Evolutionary conservation across 1,284 basidiomycete species (phyloP), one percentile per base, ranked within the genome.

Genomic region (Melanopsichium pennsylvanicum): DNA sequence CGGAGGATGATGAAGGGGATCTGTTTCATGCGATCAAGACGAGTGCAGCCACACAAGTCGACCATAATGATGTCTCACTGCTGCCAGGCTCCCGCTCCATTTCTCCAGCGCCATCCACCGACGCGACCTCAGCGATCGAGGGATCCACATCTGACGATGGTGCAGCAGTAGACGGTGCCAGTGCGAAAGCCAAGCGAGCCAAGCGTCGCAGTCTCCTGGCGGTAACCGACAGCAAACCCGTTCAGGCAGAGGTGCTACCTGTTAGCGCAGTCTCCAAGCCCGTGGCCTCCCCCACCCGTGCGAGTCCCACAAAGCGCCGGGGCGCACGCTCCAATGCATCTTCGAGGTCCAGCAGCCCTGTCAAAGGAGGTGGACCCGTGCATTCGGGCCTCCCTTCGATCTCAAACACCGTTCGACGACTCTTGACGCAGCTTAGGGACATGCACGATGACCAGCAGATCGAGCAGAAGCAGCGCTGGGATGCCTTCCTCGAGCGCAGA

Each of bases 361-460:
- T 63, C 25, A 58, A 64, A 23, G 54, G 43, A 15, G 4, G 39
- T 1, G 36, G 19, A n/a, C 11, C 32, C 23, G 39, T 37, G 16
- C 38, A 38, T 3, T 11, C 32, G 2, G 64, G 48, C 1, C 46
- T 68, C 12, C 66, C 71, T 7, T 62, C 71, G 13, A 5, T 89
- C 67, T 86, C 88, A 1, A 87, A 89, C 68, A 92, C 89, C 3
- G 87, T 97, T 33, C 87, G 89, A 10, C 83, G 83, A 15, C 84
- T 97, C 18, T 85, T 98, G 1, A 85, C 87, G n/a, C 87, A 91
- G 79, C 85, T 97, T 32, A 92, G 88, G 2, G 87, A 87, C 55
- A 89, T 93, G 41, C 93, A 97, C 76, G 93, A 97, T 74, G 82
- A 87, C 62, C 87, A 89, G 46, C 93, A 98, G 77, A 83, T 84